These are phyloP conservation scores for Globisporangium radiosum DNA, from an alignment of 352 stramenopile genomes.

Conservation along the genomic window DNA sequence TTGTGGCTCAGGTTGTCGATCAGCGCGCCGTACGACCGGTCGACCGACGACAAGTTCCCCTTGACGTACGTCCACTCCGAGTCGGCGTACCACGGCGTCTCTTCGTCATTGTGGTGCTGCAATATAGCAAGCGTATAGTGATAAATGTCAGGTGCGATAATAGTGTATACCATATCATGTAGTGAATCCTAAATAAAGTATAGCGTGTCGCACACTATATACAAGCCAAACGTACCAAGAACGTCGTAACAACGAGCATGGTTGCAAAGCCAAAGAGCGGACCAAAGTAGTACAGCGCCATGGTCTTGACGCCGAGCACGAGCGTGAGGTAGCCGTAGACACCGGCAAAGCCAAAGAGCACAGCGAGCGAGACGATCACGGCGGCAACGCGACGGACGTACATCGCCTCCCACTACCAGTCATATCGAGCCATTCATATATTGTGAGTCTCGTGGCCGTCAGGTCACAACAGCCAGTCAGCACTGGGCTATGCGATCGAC, in stretches of 20 bases:
- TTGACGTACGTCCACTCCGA: conserved; percentile 83
- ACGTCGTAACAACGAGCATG: conserved; percentile 82
- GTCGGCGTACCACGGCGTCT: conserved; percentile 79
- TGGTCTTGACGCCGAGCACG: conserved; percentile 40
- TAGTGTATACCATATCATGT: no score
- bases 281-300: conserved; percentile 75
- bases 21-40: conserved; percentile 70
- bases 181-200: no score
- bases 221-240: conserved; percentile 31
- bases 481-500: not conserved
- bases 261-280: conserved; percentile 69
- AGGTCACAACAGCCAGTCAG: not conserved
- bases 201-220: not conserved
- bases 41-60: conserved; percentile 74
- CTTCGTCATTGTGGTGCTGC: conserved; percentile 77
- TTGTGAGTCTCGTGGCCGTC: not conserved
- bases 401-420: conserved; percentile 49
- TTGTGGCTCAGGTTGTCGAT: conserved; percentile 84
- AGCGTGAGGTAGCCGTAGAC: conserved; percentile 38
- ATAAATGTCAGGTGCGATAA: no score
- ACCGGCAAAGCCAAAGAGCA: conserved; percentile 31
- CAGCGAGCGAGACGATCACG: conserved; percentile 54
- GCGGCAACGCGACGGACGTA: conserved; percentile 54
- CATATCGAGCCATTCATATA: not conserved
- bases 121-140: no score